A percentile compares a stretch with the other conserved stretches of the same genome.
phyloP scores from a whole-genome alignment of 352 stramenopile species.

The Globisporangium spiculum region DNA sequence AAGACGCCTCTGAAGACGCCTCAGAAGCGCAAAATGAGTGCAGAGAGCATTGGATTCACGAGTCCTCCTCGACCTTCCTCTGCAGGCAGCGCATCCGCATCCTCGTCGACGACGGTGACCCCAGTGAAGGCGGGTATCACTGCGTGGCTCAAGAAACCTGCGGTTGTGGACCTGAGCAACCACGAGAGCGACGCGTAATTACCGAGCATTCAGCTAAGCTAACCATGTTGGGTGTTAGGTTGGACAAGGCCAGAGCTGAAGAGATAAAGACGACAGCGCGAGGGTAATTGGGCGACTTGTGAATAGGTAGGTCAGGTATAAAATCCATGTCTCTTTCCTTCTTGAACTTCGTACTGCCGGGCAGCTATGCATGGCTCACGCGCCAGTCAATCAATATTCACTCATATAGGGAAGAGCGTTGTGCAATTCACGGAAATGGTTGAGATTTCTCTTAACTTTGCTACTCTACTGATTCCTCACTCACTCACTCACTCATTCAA shows the following conservation, averaged over 20 bases:
- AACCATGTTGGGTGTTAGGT: neutral
- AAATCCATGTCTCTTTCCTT: neutral
- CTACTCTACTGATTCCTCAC: neutral
- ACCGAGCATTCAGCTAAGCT: neutral
- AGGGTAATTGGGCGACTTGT: neutral
- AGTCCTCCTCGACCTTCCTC: constrained; percentile 6
- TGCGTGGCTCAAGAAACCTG: constrained; percentile 21
- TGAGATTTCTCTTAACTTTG: neutral
- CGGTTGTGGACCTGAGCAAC: constrained; percentile 14
- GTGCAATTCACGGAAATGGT: neutral
- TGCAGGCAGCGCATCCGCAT: neutral
- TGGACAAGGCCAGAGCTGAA: neutral
- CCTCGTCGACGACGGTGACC: constrained; percentile 6
- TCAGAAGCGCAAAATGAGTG: constrained; percentile 19
- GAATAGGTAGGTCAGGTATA: neutral
- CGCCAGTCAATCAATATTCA: neutral
- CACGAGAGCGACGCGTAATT: constrained; percentile 2
- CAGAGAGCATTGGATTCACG: constrained; percentile 5
- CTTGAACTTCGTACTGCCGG: neutral
- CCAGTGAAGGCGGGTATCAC: constrained; percentile 20
- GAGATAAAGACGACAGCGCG: neutral
- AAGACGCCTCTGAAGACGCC: constrained; percentile 15
- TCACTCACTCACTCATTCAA: neutral
- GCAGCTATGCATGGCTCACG: too few species aligned
- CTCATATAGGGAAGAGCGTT: neutral